Percentiles rank a stretch among this genome's conserved stretches.
These are phyloP conservation scores for Fusarium brevicatenulatum DNA, from an alignment of 2,329 filamentous ascomycete genomes.

Conservation along the genomic window DNA sequence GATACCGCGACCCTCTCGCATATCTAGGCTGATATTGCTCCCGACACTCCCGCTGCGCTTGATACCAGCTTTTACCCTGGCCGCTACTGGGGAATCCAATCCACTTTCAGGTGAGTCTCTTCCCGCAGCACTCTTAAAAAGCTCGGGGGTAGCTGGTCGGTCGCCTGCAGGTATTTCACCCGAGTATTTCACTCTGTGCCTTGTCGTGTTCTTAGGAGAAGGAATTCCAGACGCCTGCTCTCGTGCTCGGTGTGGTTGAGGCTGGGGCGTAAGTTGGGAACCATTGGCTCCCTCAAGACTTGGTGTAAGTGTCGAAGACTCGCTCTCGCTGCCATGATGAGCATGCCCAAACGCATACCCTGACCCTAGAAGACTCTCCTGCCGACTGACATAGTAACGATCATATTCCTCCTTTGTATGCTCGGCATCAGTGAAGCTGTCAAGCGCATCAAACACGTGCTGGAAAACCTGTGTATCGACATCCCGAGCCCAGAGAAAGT, in stretches of 20 bases:
- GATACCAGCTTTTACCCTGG: slow-evolving; percentile 20
- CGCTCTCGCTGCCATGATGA: slow-evolving; percentile 51
- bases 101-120: slow-evolving; percentile 33
- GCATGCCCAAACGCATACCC: slow-evolving; percentile 41
- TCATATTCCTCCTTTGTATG: slow-evolving; percentile 71
- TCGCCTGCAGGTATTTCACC: slow-evolving; percentile 15
- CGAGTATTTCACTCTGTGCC: slow-evolving; percentile 25
- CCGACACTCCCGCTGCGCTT: slow-evolving; percentile 43
- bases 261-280: slow-evolving; percentile 6
- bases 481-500: slow-evolving; percentile 93
- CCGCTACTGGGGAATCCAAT: slow-evolving; percentile 27
- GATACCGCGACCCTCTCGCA: slow-evolving; percentile 53
- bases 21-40: slow-evolving; percentile 55
- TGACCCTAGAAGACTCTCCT: slow-evolving; percentile 59
- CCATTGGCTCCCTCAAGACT: slow-evolving; percentile 34
- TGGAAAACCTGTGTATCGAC: slow-evolving; percentile 87
- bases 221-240: slow-evolving; percentile 35
- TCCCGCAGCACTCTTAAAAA: slow-evolving; percentile 3
- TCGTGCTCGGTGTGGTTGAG: slow-evolving; percentile 45
- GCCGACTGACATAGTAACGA: slow-evolving; percentile 63
- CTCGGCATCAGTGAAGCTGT: slow-evolving; percentile 71
- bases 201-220: slow-evolving; percentile 34
- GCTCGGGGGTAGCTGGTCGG: slow-evolving; percentile 32
- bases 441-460: slow-evolving; percentile 89
- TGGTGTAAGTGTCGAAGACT: slow-evolving; percentile 47